A percentile compares a stretch with the other conserved stretches of the same genome.
Evolutionary conservation across 169 alveolate species (phyloP).

Genomic region (Plasmodium relictum): DNA sequence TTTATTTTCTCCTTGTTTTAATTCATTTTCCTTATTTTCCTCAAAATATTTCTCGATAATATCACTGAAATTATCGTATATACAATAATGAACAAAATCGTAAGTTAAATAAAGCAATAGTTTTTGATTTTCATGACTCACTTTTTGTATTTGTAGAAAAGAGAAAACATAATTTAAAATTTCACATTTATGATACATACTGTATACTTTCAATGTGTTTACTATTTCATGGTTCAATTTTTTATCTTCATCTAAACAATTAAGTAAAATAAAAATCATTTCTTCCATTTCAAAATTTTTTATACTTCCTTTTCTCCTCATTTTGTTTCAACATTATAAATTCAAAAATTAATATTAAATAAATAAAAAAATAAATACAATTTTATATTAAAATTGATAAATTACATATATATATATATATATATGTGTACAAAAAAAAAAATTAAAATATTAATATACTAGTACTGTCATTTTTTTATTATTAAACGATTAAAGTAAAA

Average conservation of each 20-base stretch:
- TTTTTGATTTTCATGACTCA: slow-evolving; percentile 70
- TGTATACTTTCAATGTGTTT: slow-evolving; percentile 61
- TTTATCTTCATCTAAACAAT: slow-evolving; percentile 63
- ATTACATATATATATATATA: too few species aligned
- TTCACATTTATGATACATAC: slow-evolving; percentile 64
- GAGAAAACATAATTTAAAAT: slow-evolving; percentile 72
- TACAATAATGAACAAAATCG: slow-evolving; percentile 54
- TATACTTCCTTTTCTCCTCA: slow-evolving; percentile 58
- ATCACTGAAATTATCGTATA: slow-evolving; percentile 34
- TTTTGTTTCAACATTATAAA: slow-evolving; percentile 5
- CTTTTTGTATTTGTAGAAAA: slow-evolving; percentile 71
- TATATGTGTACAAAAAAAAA: too few species aligned
- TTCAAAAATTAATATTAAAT: too few species aligned
- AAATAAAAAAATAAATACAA: too few species aligned
- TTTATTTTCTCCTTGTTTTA: slow-evolving; percentile 1
- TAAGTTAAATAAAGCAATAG: slow-evolving; percentile 29
- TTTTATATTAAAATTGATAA: too few species aligned
- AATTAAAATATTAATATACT: too few species aligned
- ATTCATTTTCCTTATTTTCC: slow-evolving; percentile 4
- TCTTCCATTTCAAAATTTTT: slow-evolving; percentile 67
- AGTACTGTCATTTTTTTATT: too few species aligned
- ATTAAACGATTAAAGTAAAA: too few species aligned
- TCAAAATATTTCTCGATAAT: slow-evolving; percentile 38
- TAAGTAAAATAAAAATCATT: slow-evolving; percentile 42
- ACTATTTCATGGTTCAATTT: slow-evolving; percentile 49